Percentiles rank a stretch among this genome's conserved stretches.
Conservation (phyloP, 2,329 filamentous ascomycete genomes). For the Diplodia corticola region DNA sequence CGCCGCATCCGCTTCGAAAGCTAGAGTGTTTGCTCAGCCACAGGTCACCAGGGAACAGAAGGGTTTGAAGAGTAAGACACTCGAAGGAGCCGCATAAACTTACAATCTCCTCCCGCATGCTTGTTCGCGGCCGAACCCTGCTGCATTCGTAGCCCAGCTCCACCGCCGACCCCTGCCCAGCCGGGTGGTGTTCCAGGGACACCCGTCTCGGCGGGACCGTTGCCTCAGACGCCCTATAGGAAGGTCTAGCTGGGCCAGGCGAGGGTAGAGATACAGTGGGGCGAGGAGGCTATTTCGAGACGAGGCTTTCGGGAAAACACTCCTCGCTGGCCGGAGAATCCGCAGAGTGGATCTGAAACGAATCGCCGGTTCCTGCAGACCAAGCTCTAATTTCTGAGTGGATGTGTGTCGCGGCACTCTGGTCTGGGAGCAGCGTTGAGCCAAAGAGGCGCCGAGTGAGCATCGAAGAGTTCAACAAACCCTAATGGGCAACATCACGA, state of each 20-base stretch:
- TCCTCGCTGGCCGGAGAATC: background rate
- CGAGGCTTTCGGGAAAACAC: background rate
- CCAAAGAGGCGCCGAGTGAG: background rate
- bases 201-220: background rate
- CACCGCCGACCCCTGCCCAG: background rate
- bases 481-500: background rate
- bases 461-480: background rate
- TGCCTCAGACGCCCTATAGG: background rate
- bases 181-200: background rate
- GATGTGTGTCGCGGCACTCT: background rate
- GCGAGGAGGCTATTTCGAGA: background rate
- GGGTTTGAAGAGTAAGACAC: background rate
- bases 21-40: background rate
- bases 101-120: background rate
- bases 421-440: background rate
- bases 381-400: background rate
- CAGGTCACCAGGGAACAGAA: background rate
- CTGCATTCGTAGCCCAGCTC: background rate
- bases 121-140: background rate
- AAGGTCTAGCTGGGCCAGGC: background rate
- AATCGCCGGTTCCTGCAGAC: background rate
- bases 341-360: background rate
- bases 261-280: background rate
- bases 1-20: background rate
- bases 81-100: background rate